A percentile compares a stretch with the other conserved stretches of the same genome.
These are phyloP conservation scores for Collybia sp. DNA, from an alignment of 768 basidiomycete species.

Conservation along the genomic window DNA sequence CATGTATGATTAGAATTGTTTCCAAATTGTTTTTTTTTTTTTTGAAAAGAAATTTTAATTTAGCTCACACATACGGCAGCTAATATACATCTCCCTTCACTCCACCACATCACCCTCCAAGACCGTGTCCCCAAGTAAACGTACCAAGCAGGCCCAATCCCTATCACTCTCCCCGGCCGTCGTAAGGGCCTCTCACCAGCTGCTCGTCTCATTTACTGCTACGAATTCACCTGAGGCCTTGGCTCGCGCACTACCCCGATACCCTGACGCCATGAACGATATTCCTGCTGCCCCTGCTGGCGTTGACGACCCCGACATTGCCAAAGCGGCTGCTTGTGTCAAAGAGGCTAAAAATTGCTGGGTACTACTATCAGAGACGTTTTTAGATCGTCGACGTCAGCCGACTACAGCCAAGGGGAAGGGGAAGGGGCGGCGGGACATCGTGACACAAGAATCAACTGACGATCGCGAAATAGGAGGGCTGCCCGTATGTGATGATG, in stretches of 20 bases:
- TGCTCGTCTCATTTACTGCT: slow-evolving; percentile 48
- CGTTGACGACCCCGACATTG: slow-evolving; percentile 52
- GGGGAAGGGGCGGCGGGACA: slow-evolving; percentile 24
- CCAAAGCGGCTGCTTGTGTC: slow-evolving; percentile 49
- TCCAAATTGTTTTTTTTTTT: too few species aligned
- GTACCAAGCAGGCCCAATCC: slow-evolving; percentile 29
- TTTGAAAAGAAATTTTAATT: too few species aligned
- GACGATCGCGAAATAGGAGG: slow-evolving; percentile 37
- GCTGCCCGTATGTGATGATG: slow-evolving; percentile 28
- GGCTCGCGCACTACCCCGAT: slow-evolving; percentile 50
- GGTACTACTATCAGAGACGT: slow-evolving; percentile 54
- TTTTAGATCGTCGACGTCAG: slow-evolving; percentile 32
- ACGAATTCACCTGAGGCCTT: slow-evolving; percentile 55
- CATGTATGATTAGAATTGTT: too few species aligned
- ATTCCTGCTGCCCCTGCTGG: slow-evolving; percentile 19
- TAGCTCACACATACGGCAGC: slow-evolving; percentile 62
- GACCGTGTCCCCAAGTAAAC: slow-evolving; percentile 44
- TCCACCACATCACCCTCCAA: slow-evolving; percentile 31
- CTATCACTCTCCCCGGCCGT: slow-evolving; percentile 36
- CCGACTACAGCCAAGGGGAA: slow-evolving; percentile 27
- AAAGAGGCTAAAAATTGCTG: slow-evolving; percentile 52
- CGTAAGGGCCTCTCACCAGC: slow-evolving; percentile 43
- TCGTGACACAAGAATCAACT: slow-evolving; percentile 1
- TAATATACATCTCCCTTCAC: slow-evolving; percentile 69
- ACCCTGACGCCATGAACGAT: slow-evolving; percentile 22